Evolutionary conservation across 1,284 basidiomycete species (phyloP), one percentile per base, ranked within the genome.

Genomic region (Boletus hoseneyae): DNA sequence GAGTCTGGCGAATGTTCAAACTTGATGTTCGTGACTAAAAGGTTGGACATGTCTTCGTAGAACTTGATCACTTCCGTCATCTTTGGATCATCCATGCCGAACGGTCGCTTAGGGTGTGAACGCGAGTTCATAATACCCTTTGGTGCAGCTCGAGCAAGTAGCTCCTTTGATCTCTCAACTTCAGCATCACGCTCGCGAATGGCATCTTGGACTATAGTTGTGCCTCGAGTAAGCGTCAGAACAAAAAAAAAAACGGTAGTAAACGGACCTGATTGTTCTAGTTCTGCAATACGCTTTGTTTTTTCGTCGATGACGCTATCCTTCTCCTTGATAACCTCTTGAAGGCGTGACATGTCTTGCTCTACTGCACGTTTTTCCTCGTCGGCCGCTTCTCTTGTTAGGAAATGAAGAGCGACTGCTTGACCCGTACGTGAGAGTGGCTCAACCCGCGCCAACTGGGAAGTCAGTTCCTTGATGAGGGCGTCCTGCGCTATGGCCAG

Each of bases 311-410:
- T 64, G 8, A 62, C 44, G 29, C 59, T 58, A 37, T 81, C 75
- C 49, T 71, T 75, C 30, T 75, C 71, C 47, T 73, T 74, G 41
- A 77, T 55, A 19, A 65, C 53, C 2, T 73, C 69, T 53, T 77
- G 77, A 59, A 77, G 72, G 13, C 68, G 65, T 19, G 60, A 64
- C 23, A 82, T 63, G 50, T 85, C 78, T 43, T 75, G 68, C 50
- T 82, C 75, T 27, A 80, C 62, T 1, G 54, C 66, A 45, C 73
- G 75, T 57, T 80, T 80, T 68, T 88, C 85, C 52, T 80, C 78
- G 48, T 89, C 82, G 7, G 82, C 86, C 4, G 79, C 78, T 55
- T 88, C 85, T 45, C 85, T 79, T 7, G 85, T 87, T 13, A 90
- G 66, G 51, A 90, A 76, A 54, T 84, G 80, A 27, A 86, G 69